These are phyloP conservation scores for Backusella morwellensis DNA, from an alignment of 192 early-diverging fungal species.

Conservation along the genomic window DNA sequence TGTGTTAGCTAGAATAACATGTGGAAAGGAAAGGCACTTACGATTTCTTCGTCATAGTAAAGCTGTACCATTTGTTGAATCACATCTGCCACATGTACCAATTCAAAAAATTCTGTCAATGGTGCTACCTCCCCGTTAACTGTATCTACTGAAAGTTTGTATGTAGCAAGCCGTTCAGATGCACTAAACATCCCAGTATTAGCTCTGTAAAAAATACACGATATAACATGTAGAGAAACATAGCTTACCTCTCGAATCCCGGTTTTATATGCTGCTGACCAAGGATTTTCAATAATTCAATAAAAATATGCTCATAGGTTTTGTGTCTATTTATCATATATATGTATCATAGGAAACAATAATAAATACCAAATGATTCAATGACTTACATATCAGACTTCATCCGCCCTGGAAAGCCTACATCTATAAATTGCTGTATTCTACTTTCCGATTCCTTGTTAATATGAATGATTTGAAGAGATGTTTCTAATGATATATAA, in stretches of 20 bases:
- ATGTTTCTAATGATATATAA: slow-evolving; percentile 78
- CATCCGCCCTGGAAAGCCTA: slow-evolving; percentile 60
- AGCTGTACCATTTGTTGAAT: slow-evolving; percentile 93
- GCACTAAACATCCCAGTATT: slow-evolving; percentile 35
- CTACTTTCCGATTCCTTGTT: slow-evolving; percentile 79
- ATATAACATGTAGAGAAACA: neutral
- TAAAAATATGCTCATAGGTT: slow-evolving; percentile 80
- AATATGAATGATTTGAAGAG: slow-evolving; percentile 82
- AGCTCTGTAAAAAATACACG: neutral
- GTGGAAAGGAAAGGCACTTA: slow-evolving; percentile 25
- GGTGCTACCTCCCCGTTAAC: slow-evolving; percentile 50
- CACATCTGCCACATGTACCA: slow-evolving; percentile 92
- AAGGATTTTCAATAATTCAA: slow-evolving; percentile 65
- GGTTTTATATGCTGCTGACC: slow-evolving; percentile 74
- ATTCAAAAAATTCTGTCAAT: slow-evolving; percentile 84
- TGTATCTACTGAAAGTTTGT: slow-evolving; percentile 41
- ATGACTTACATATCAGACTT: slow-evolving; percentile 53
- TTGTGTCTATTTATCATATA: slow-evolving; percentile 43
- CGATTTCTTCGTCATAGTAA: slow-evolving; percentile 88
- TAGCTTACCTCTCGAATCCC: slow-evolving; percentile 50
- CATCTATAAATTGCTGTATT: slow-evolving; percentile 53
- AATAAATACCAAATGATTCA: neutral
- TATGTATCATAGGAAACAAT: neutral
- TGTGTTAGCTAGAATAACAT: neutral
- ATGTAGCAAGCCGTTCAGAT: slow-evolving; percentile 38